phyloP scores from a whole-genome alignment of 305 asterid genomes.

The Petunia hybrid region DNA sequence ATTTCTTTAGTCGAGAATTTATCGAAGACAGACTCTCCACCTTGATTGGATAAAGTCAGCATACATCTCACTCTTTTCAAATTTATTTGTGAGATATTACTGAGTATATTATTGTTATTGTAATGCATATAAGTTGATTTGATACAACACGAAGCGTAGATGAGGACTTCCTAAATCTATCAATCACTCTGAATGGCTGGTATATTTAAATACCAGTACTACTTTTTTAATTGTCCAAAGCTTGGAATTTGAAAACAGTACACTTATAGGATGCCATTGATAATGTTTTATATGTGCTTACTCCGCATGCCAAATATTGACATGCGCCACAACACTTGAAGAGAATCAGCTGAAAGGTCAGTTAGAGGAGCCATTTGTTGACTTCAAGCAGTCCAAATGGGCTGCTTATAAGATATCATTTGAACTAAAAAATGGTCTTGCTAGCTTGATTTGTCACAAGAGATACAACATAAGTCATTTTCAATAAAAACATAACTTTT shows the following conservation, averaged over 20 bases:
- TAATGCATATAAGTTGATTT: too few species aligned
- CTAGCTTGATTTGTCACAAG: neutral
- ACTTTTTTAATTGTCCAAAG: neutral
- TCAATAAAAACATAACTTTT: too few species aligned
- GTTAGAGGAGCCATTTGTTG: conserved; percentile 12
- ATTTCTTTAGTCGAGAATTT: too few species aligned
- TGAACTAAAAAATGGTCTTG: neutral
- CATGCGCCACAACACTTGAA: neutral
- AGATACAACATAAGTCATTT: too few species aligned
- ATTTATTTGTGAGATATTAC: too few species aligned
- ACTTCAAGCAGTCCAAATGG: conserved; percentile 11
- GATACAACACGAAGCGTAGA: too few species aligned
- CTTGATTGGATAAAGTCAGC: too few species aligned
- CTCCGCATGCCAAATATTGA: neutral
- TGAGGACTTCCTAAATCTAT: too few species aligned
- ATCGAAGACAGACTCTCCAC: too few species aligned
- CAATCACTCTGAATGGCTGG: neutral
- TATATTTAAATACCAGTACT: neutral
- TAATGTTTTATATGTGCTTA: neutral
- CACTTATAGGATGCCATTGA: neutral
- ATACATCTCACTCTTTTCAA: too few species aligned
- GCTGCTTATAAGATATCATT: neutral
- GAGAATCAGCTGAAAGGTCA: neutral
- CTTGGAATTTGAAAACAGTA: neutral
- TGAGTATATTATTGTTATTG: too few species aligned